Base-by-base conservation (phyloP, 2,329 filamentous ascomycete genomes). In the Xylaria sp. region DNA sequence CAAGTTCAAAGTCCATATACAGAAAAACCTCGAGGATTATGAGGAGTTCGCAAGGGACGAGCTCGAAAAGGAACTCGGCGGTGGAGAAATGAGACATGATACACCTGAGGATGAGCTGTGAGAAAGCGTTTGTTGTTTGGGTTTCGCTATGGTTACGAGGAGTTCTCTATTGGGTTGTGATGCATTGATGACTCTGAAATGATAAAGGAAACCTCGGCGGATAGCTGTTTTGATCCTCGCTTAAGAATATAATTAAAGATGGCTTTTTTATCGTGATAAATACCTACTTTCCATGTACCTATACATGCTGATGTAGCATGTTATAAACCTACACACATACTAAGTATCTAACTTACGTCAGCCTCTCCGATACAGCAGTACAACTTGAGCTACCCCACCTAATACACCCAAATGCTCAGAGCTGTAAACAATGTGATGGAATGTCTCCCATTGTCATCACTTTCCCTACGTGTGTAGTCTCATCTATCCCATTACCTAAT, bases 1-100 rank as follows among this genome's bases (percentile, higher is more conserved):
- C 82, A 94, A 96, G 76, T 98, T 99, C 87, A 99, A 99, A 82
- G 92, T 99, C 71, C 94, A 98, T 76, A 86, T 99, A 58, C 96
- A 99, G 79, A 94, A 94, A 81, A 91, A 89, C 66, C 83, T 99
- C 61, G 95, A 97, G 77, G 93, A 96, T 75, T 98, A 97, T 78
- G 96, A 99, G 81, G 89, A 90, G 63, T 97, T 97, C 77, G 93
- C 97, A 6, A 90, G 92, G 1, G 92, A 97, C 71, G 95, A 98
- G 81, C 89, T 97, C n/a, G 93, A 97, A 81, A 88, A 90, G 76
- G 92, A 94, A 80, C 82, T 94, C 25, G 89, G 89, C n/a, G 88
- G 89, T n/a, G 90, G 91, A 42, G 87, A 89, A 70, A 75, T 77
- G 74, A 77, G 76, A 62, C 84, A 88, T 69, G 85, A 88, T 79